phyloP scores from a whole-genome alignment of 179 eudicot species.

The Amaranthus tricolor region DNA sequence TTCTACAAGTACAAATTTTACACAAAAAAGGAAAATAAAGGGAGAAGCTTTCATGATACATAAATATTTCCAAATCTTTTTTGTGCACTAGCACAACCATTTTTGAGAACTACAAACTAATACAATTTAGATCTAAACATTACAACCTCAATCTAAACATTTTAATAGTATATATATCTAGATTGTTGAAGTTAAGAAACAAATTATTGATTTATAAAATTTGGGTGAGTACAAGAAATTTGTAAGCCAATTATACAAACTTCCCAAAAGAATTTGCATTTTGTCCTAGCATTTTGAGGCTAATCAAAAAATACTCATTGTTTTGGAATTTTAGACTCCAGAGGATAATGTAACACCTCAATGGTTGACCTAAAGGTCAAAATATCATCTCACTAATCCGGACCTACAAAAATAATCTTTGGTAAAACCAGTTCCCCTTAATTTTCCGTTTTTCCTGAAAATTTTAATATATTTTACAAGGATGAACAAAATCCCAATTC shows the following conservation, averaged over 20 bases:
- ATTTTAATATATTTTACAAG: too few relatives aligned
- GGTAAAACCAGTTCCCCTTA: not conserved
- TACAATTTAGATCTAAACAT: not conserved
- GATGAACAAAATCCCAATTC: too few relatives aligned
- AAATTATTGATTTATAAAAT: not conserved
- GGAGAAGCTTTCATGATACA: not conserved
- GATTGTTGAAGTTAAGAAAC: too few relatives aligned
- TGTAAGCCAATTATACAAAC: not conserved
- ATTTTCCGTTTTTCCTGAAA: too few relatives aligned
- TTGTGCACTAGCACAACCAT: not conserved
- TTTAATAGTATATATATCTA: not conserved
- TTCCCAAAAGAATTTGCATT: not conserved
- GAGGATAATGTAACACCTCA: too few relatives aligned
- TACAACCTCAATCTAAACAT: not conserved
- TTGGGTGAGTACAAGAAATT: not conserved
- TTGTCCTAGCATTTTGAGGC: not conserved
- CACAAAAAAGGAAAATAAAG: too few relatives aligned
- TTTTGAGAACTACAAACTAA: not conserved
- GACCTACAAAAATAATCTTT: not conserved
- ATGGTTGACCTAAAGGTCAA: not conserved
- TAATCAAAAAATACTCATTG: slow-evolving; percentile 2
- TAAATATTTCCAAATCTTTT: not conserved
- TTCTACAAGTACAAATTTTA: not conserved
- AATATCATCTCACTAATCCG: not conserved
- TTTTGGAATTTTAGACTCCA: not conserved